phyloP scores from a whole-genome alignment of 2,329 filamentous ascomycete species.

The Plenodomus tracheiphilus region DNA sequence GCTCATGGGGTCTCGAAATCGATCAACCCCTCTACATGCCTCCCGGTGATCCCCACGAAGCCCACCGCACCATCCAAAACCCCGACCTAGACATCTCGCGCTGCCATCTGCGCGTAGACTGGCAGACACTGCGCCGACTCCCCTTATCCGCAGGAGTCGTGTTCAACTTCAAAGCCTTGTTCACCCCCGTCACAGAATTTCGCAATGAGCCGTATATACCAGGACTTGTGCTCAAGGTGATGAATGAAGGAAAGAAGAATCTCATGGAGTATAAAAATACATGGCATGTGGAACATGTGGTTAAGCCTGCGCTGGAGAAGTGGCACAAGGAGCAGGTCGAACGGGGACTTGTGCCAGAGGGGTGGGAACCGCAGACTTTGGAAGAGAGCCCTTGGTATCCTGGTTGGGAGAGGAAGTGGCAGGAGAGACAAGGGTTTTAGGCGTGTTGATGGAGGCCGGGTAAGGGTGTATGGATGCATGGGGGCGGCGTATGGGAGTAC shows the following conservation, averaged over 20 bases:
- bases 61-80: constrained; percentile 62
- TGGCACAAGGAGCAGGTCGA: constrained; percentile 70
- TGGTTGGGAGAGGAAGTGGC: constrained; percentile 78
- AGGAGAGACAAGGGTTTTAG: constrained; percentile 63
- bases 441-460: neutral
- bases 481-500: neutral
- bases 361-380: constrained; percentile 71
- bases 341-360: constrained; percentile 60
- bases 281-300: constrained; percentile 76
- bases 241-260: constrained; percentile 70
- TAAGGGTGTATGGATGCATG: neutral
- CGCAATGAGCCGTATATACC: constrained; percentile 74
- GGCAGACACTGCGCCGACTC: constrained; percentile 81
- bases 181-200: constrained; percentile 73
- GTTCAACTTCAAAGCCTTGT: constrained; percentile 88
- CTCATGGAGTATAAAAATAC: constrained; percentile 82
- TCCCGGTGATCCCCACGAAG: constrained; percentile 66
- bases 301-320: constrained; percentile 64
- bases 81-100: constrained; percentile 60
- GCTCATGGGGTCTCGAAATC: constrained; percentile 81
- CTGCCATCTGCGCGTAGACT: constrained; percentile 76
- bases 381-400: constrained; percentile 76
- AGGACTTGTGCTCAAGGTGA: constrained; percentile 66
- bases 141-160: constrained; percentile 75
- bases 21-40: constrained; percentile 76